These are phyloP conservation scores for Pythium oligandrum DNA, from an alignment of 352 stramenopile genomes.

Conservation along the genomic window DNA sequence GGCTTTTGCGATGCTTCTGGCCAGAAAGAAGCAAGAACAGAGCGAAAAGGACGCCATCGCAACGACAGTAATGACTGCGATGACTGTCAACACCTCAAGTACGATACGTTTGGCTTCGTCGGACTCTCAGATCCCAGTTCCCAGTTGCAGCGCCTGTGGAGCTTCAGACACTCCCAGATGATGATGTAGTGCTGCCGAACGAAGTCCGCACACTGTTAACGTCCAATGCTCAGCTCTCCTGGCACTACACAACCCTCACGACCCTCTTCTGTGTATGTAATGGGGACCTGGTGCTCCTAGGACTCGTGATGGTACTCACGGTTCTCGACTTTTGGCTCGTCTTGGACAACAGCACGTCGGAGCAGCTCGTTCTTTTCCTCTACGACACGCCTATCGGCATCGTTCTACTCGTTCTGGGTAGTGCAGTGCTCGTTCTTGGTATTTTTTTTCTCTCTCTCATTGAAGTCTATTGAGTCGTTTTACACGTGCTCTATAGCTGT, in stretches of 20 bases:
- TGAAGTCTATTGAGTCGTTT: too few species aligned
- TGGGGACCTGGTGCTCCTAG: conserved; percentile 15
- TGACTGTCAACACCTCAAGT: too few species aligned
- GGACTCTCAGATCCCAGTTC: conserved; percentile 2
- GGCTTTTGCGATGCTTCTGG: conserved; percentile 46
- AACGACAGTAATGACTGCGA: conserved; percentile 9
- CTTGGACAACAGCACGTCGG: too few species aligned
- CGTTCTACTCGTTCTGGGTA: conserved; percentile 15
- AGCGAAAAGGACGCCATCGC: too few species aligned
- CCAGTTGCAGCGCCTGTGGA: conserved; percentile 1
- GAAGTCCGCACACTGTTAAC: conserved; percentile 45
- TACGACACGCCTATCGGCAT: conserved; percentile 25
- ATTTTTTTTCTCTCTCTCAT: too few species aligned
- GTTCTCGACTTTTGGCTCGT: conserved; percentile 29
- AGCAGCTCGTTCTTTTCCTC: too few species aligned
- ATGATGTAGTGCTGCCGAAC: conserved; percentile 26
- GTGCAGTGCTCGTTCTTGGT: conserved; percentile 8
- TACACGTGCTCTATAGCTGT: too few species aligned
- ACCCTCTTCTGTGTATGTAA: conserved; percentile 29
- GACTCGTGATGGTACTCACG: conserved; percentile 12
- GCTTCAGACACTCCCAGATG: conserved; percentile 5
- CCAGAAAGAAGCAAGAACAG: too few species aligned
- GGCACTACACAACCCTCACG: conserved; percentile 30
- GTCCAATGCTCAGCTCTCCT: conserved; percentile 21
- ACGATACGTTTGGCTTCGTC: conserved; percentile 6